Evolutionary conservation across 306 rosid genomes (phyloP), one percentile per base, ranked within the genome.

Genomic region (Alnus glutinosa): DNA sequence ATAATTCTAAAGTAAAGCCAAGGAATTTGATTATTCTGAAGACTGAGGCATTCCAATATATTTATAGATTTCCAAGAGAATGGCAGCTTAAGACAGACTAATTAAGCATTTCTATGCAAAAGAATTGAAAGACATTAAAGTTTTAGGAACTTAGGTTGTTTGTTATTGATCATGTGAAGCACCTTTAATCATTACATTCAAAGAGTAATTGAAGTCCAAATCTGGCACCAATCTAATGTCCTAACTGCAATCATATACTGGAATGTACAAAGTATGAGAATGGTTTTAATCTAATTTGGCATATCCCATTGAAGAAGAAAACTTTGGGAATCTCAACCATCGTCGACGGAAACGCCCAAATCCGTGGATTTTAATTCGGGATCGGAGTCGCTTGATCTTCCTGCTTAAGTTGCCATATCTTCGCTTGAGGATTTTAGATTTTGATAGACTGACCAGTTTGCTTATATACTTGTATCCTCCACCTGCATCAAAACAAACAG

Each of bases 311-410:
- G 97, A 88, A 77, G 89, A 84, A 70, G 92, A 74, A 85, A 90
- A 88, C 82, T 80, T 91, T 32, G 96, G 94, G 61, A 91, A 77
- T 75, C 84, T 89, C 77, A 91, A 78, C 97, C 98, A 95, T 77
- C 90, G 83, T 57, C 82, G 90, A 72, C 83, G 94, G 77, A 95
- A 89, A 9, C 85, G 90, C 69, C 90, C 84, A 69, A 93, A 88
- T 77, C 97, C 98, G 12, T 63, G 92, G 79, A 93, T 90, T 81
- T 84, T 89, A 59, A 93, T 86, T 70, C 88, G 86, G 69, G 80
- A 86, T 49, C 77, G 85, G 72, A 90, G 75, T 79, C 83, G 90
- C 89, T 89, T 90, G 79, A 95, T 80, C 77, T 86, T 86, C 87
- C 78, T 87, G 19, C 92, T 85, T 12, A 92, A 74, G 44, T 69